Conservation (phyloP, 2,329 filamentous ascomycete species). For the Tolypocladium tropicale region DNA sequence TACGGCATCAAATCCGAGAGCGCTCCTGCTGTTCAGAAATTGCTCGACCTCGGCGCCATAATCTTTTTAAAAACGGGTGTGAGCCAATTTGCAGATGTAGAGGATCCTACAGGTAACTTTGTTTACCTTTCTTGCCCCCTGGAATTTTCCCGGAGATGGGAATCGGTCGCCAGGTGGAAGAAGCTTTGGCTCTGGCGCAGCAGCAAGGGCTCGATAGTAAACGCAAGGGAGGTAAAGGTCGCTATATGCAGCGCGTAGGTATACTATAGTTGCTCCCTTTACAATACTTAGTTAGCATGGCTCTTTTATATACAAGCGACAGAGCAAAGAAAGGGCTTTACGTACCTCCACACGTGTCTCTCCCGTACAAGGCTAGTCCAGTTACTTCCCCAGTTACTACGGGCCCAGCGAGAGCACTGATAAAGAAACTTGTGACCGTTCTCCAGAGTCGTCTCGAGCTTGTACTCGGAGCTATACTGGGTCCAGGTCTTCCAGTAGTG, state of each 20-base stretch:
- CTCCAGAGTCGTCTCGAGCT: conserved; percentile 88
- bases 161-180: no score
- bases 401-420: conserved; percentile 89
- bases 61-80: no score
- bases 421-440: conserved; percentile 82
- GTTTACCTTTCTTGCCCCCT: no score
- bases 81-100: no score
- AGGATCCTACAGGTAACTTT: no score
- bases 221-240: conserved; percentile 81
- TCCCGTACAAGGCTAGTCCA: conserved; percentile 81
- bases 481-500: conserved; percentile 92
- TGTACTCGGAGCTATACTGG: conserved; percentile 84
- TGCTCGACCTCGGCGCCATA: no score
- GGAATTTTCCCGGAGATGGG: no score
- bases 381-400: conserved; percentile 97
- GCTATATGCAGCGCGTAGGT: conserved; percentile 88
- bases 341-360: conserved; percentile 72
- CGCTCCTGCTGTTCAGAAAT: no score
- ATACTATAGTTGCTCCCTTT: conserved; percentile 83
- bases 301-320: neutral
- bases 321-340: neutral
- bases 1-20: no score
- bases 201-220: conserved; percentile 66
- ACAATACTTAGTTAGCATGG: neutral
- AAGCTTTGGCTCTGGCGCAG: no score